A percentile compares a stretch with the other conserved stretches of the same genome.
Conservation (phyloP, 768 basidiomycete genomes). For the Boletus sp. region DNA sequence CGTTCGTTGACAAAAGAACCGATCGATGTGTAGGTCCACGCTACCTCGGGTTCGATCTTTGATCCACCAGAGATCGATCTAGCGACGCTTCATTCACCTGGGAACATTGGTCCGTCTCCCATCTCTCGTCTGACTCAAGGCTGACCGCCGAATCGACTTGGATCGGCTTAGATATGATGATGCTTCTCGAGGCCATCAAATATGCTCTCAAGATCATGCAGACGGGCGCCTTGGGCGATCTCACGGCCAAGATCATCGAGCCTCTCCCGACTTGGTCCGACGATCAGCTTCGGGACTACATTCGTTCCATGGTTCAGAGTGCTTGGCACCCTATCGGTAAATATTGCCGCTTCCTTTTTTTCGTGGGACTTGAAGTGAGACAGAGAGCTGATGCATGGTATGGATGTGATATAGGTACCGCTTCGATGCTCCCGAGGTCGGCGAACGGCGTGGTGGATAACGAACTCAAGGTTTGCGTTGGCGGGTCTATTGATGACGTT, state of each 20-base stretch:
- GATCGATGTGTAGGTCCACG: conserved; percentile 8
- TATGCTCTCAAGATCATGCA: conserved; percentile 12
- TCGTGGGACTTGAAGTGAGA: not conserved
- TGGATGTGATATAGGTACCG: conserved; percentile 5
- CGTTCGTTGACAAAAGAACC: too few species aligned
- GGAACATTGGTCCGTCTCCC: conserved; percentile 4
- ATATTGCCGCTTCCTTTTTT: too few species aligned
- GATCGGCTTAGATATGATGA: conserved; percentile 6
- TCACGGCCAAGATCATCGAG: conserved; percentile 11
- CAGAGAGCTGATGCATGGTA: not conserved
- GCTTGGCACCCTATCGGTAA: conserved; percentile 10
- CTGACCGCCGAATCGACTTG: not conserved
- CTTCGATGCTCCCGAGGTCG: conserved; percentile 18
- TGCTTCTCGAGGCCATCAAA: conserved; percentile 16
- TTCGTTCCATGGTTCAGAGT: conserved; percentile 5
- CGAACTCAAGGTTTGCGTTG: conserved; percentile 10
- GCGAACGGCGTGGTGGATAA: conserved; percentile 13
- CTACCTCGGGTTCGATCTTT: conserved; percentile 11
- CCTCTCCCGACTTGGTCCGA: conserved; percentile 15
- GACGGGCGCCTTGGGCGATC: conserved; percentile 12
- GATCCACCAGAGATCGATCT: conserved; percentile 18
- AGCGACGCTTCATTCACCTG: conserved; percentile 9
- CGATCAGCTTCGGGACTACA: conserved; percentile 12
- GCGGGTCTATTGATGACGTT: not conserved
- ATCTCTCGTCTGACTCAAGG: not conserved